A percentile compares a stretch with the other conserved stretches of the same genome.
These are phyloP conservation scores for Castanospermum australe DNA, from an alignment of 306 rosid genomes.

Conservation along the genomic window DNA sequence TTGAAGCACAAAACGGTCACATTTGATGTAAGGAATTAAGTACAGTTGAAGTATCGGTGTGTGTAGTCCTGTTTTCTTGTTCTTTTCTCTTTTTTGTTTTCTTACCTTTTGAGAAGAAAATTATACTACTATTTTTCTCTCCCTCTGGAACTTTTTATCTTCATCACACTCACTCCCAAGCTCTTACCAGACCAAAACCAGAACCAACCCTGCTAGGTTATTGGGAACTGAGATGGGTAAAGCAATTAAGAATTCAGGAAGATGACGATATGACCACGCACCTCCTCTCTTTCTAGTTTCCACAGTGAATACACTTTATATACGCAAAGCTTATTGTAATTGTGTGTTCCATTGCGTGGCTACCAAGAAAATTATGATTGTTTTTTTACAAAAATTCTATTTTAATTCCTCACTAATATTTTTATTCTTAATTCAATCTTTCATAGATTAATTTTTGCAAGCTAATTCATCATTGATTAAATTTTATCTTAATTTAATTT, in stretches of 20 bases:
- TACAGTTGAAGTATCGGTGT: slow-evolving; percentile 33
- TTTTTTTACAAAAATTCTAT: no score
- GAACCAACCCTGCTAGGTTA: slow-evolving; percentile 38
- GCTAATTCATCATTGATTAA: no score
- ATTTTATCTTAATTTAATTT: no score
- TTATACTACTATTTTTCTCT: background rate
- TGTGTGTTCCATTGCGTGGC: no score
- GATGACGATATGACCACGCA: slow-evolving; percentile 53
- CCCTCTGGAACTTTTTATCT: background rate
- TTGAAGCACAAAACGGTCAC: slow-evolving; percentile 50
- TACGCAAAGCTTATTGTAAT: no score
- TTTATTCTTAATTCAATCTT: no score
- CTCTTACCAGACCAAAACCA: slow-evolving; percentile 45
- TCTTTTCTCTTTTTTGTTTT: no score
- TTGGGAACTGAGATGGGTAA: slow-evolving; percentile 55
- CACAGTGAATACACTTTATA: no score
- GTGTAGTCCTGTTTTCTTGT: background rate
- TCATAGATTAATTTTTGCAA: no score
- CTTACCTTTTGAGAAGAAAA: slow-evolving; percentile 17
- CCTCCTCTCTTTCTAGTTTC: background rate
- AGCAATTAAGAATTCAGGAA: slow-evolving; percentile 38
- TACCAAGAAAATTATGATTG: no score
- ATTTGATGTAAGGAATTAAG: slow-evolving; percentile 56
- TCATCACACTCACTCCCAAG: slow-evolving; percentile 79
- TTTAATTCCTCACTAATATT: no score